Conservation (phyloP, 306 rosid genomes). For the Prunus armeniaca region DNA sequence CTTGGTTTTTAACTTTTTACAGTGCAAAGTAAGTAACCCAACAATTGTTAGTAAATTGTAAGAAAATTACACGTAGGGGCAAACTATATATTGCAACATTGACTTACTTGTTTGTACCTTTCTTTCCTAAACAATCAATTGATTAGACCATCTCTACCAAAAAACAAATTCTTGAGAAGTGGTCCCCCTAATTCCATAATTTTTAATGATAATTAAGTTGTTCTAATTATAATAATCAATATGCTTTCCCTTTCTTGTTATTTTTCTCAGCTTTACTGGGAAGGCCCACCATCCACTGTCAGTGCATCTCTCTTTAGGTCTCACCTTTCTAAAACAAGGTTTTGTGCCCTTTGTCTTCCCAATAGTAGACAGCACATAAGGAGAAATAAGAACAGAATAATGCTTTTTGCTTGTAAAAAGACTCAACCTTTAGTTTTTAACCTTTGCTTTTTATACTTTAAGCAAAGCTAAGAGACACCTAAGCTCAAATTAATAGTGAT, state of each 20-base stretch:
- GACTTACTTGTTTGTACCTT: conserved; percentile 12
- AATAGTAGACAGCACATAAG: conserved; percentile 44
- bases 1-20: background rate
- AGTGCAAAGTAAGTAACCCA: too few species aligned
- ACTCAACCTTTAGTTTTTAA: conserved; percentile 28
- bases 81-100: background rate
- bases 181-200: conserved; percentile 18
- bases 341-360: conserved; percentile 50
- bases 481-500: conserved; percentile 12
- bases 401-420: conserved; percentile 25
- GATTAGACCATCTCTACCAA: conserved; percentile 23
- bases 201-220: conserved; percentile 9
- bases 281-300: conserved; percentile 34
- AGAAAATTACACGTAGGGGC: background rate
- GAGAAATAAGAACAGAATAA: conserved; percentile 22
- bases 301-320: conserved; percentile 38
- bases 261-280: background rate
- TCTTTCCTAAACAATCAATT: conserved; percentile 28
- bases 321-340: conserved; percentile 56
- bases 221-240: conserved; percentile 9
- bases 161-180: conserved; percentile 11
- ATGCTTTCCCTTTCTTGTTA: background rate
- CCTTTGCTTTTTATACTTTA: conserved; percentile 16
- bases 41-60: too few species aligned
- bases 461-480: conserved; percentile 24